Conservation (phyloP, 495 filamentous ascomycete species). For the Neurospora sp. region DNA sequence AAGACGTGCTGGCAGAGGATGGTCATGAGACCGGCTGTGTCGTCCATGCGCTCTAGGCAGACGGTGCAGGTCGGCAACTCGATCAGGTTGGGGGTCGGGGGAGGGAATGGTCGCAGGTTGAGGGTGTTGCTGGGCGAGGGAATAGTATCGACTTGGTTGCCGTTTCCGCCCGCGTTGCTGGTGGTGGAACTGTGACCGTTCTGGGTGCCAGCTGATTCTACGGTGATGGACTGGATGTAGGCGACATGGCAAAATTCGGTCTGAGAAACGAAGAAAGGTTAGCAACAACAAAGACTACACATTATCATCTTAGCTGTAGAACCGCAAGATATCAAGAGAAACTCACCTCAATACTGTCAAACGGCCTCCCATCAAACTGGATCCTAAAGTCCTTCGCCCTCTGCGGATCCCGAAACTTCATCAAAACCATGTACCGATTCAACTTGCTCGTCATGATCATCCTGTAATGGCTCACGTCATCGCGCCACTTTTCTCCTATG, state of each 20-base stretch:
- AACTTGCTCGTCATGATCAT: constrained; percentile 84
- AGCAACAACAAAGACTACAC: constrained; percentile 11
- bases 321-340: neutral
- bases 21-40: constrained; percentile 86
- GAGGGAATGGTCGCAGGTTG: constrained; percentile 73
- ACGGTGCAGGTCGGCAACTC: constrained; percentile 95
- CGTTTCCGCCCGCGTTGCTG: constrained; percentile 51
- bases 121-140: constrained; percentile 35
- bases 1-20: constrained; percentile 98
- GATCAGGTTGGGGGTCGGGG: constrained; percentile 79
- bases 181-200: constrained; percentile 14
- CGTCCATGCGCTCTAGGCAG: constrained; percentile 96
- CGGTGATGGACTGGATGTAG: constrained; percentile 81
- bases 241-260: constrained; percentile 95
- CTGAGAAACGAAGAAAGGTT: constrained; percentile 29
- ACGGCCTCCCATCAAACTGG: constrained; percentile 89
- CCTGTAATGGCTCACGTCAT: constrained; percentile 84
- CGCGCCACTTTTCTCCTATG: constrained; percentile 79
- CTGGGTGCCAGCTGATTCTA: constrained; percentile 32
- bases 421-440: constrained; percentile 92
- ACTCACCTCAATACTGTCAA: constrained; percentile 86
- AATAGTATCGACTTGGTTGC: constrained; percentile 52
- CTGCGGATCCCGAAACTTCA: constrained; percentile 78
- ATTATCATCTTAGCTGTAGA: neutral
- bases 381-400: constrained; percentile 70